Base-by-base conservation (phyloP, 1,284 basidiomycete species). In the Irpex rosettiformis region DNA sequence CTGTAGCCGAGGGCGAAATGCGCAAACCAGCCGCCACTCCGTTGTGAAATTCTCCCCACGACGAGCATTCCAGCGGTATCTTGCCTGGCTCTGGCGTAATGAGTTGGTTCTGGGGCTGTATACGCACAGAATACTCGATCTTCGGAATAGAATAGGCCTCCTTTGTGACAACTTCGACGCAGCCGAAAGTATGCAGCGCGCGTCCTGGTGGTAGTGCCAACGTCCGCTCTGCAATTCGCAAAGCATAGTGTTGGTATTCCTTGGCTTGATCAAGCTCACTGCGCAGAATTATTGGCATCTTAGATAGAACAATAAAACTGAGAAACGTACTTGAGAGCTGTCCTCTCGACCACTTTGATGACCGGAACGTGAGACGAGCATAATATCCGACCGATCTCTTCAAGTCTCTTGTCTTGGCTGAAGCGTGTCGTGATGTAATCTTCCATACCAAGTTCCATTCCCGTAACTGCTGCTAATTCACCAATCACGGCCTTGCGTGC, bases 41-140 rank as follows among this genome's bases (percentile, higher is more conserved):
- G 62, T 97, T 96, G 74, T 99, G 96, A 73, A 99, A 99, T 61
- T 95, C 91, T 16, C 94, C 94, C 97, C 96, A 99, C 58, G 83
- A 85, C 7, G 86, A 73, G 40, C 86, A 87, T 47, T 96, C 95
- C 3, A 71, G 65, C 3, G 82, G 76, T 57, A 91, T 81, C 69
- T 86, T 89, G 42, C 85, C 85, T 25, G 73, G 64, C 61, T 92
- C 89, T 0, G 88, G 83, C 2, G 79, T 70, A 40, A 91, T 79
- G 7, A 80, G 76, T 29, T 86, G 71, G 64, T 89, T 89, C 62
- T 86, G 75, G 27, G 89, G 85, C 58, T 90, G 83, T 16, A 95
- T 73, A 49, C 88, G 85, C 65, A 94, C 82, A 5, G 84, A 77
- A 62, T 88, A 89, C 66, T 96, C 91, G 61, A 96, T 80, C 66